Conservation (phyloP, 2,329 filamentous ascomycete species). For the Capronia coronata region DNA sequence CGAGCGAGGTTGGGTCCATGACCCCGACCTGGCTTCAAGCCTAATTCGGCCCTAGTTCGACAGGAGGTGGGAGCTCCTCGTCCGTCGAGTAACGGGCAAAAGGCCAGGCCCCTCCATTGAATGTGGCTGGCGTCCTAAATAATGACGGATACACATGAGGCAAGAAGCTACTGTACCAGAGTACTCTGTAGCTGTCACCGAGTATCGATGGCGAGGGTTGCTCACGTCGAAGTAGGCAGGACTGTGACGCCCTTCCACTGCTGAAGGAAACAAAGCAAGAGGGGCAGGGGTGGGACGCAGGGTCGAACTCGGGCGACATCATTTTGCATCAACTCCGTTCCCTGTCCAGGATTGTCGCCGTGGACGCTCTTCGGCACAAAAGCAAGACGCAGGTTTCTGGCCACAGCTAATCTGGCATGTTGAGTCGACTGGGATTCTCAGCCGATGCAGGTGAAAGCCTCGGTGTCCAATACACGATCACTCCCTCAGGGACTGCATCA, state of each 20-base stretch:
- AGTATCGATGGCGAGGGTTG: background rate
- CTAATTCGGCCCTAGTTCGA: background rate
- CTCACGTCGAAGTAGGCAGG: background rate
- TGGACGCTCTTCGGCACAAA: conserved; percentile 10
- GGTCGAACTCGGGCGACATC: conserved; percentile 13
- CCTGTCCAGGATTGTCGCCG: background rate
- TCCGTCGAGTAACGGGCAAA: too few relatives aligned
- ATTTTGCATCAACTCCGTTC: conserved; percentile 10
- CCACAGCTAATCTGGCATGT: conserved; percentile 1
- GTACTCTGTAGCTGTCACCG: too few relatives aligned
- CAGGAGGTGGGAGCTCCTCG: too few relatives aligned
- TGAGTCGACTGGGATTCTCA: conserved; percentile 4
- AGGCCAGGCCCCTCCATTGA: too few relatives aligned
- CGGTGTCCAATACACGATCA: background rate
- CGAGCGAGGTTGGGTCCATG: conserved; percentile 6
- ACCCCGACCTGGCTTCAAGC: conserved; percentile 6
- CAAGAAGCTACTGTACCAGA: too few relatives aligned
- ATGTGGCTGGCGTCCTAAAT: too few relatives aligned
- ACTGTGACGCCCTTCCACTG: background rate
- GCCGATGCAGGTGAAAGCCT: conserved; percentile 2
- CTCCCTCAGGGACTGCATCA: conserved; percentile 1
- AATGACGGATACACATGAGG: too few relatives aligned
- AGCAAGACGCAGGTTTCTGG: background rate
- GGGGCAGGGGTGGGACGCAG: conserved; percentile 5
- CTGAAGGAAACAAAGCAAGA: background rate